Evolutionary conservation across 78 protist genomes (phyloP).

Genomic region (Dictyostelium capitatum): DNA sequence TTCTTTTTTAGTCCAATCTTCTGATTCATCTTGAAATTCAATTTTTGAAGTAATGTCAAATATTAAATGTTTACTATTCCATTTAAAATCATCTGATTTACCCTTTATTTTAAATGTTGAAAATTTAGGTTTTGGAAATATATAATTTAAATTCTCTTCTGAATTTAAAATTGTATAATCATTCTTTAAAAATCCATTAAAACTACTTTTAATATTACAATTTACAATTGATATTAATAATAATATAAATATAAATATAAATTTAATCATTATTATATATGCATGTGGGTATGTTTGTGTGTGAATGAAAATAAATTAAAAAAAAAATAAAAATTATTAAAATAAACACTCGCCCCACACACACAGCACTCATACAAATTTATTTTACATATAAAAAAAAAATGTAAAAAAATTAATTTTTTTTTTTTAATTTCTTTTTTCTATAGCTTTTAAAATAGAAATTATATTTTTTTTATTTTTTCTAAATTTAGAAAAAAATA

Average conservation of each 20-base stretch:
- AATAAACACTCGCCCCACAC: too few relatives aligned
- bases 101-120: not conserved
- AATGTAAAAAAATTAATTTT: not conserved
- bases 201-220: not conserved
- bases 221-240: too few relatives aligned
- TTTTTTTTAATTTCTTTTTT: not conserved
- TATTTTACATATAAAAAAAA: not conserved
- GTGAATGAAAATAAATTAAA: not conserved
- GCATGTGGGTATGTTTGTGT: not conserved
- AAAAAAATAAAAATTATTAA: not conserved
- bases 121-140: constrained; percentile 23
- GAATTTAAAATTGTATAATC: not conserved
- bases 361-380: too few relatives aligned
- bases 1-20: not conserved
- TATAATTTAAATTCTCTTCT: not conserved
- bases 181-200: not conserved
- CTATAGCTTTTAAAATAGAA: not conserved
- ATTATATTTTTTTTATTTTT: too few relatives aligned
- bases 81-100: not conserved
- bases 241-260: too few relatives aligned
- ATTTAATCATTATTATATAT: not conserved
- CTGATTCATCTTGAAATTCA: not conserved
- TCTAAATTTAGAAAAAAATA: not conserved
- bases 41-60: not conserved
- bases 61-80: not conserved